Evolutionary conservation across 208 protist genomes (phyloP), one percentile per base, ranked within the genome.

Genomic region (Trypanosomatidae sp.): DNA sequence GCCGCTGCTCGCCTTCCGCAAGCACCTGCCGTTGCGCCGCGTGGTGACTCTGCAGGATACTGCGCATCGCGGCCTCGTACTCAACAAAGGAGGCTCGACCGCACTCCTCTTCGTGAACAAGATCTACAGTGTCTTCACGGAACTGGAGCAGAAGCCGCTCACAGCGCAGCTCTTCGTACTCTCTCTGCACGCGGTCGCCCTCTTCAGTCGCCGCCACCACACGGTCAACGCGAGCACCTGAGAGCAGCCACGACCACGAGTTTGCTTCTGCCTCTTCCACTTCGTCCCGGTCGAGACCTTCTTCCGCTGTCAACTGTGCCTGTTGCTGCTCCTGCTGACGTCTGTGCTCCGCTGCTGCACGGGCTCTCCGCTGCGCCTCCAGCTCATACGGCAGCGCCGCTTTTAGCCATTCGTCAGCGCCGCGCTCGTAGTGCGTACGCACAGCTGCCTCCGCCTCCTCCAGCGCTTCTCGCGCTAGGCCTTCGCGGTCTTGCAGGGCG

Each of bases 131-230:
- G 25, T 79, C 73, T 13, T 75, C 47, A 22, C 52, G 71, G 43
- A 76, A 56, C 44, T 74, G 62, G 17, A n/a, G 41, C 30, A 36
- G n/a, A 2, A 71, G 28, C 3, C 68, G 67, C 46, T 74, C 66
- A 22, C 28, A 46, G 30, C 75, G 75, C 50, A 69, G 12, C 53
- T 71, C 74, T 47, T 76, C 73, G 60, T 76, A 79, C 52, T 84
- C 77, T 22, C 73, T 50, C 47, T 83, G 82, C n/a, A 86, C 60
- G n/a, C 78, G 78, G 22, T 82, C 74, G 44, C 74, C 66, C 43
- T 83, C 74, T 30, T 73, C 81, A 8, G 77, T 79, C 28, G 73
- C 74, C 1, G 78, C 80, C 28, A 76, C 28, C 30, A 83, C 81
- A 33, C 81, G 72, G 7, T 71, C 77, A 4, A 78, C 59, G 62